Evolutionary conservation across 495 filamentous ascomycete genomes (phyloP), one percentile per base, ranked within the genome.

Genomic region (Xylaria intraflava): DNA sequence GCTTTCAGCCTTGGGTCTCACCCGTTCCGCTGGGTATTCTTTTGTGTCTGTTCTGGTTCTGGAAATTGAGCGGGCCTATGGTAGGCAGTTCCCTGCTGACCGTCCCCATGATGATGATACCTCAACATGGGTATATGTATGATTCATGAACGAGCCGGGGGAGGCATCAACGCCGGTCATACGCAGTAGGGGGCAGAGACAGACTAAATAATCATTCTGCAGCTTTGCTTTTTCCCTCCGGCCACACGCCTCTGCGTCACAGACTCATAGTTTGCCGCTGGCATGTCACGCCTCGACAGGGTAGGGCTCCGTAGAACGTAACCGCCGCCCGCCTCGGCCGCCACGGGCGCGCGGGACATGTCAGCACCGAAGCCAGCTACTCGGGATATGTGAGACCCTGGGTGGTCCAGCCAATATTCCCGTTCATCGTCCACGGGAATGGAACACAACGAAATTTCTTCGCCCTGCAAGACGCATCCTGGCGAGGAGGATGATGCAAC

Each of bases 331-430:
- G 17, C 33, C 23, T 35, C n/a, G 41, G 50, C 50, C 22, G 42
- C 33, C 42, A 24, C 45, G 50, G n/a, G 50, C 50, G 50, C 33
- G 41, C 50, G 50, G 41, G 42, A 46, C 23, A 23, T 53, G 50
- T 53, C 42, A 53, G 50, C 50, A 42, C 50, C 50, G 50, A 53
- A 38, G 50, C 50, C 50, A 53, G 31, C 50, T 45, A 52, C 49
- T 41, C 49, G 49, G 49, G 19, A 52, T 31, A 38, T 30, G 29
- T n/a, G 27, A 33, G 27, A 20, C 24, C 36, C 23, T 8, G 26
- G 31, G 48, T 16, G 17, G 1, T 29, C n/a, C 35, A n/a, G 35
- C 35, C 35, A 38, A 38, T 38, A n/a, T 38, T 38, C 35, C 35
- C n/a, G n/a, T 14, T 38, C 17, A 5, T 17, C 11, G 35, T n/a